phyloP scores from a whole-genome alignment of 1,284 basidiomycete species.

The Ustilago trichophora region DNA sequence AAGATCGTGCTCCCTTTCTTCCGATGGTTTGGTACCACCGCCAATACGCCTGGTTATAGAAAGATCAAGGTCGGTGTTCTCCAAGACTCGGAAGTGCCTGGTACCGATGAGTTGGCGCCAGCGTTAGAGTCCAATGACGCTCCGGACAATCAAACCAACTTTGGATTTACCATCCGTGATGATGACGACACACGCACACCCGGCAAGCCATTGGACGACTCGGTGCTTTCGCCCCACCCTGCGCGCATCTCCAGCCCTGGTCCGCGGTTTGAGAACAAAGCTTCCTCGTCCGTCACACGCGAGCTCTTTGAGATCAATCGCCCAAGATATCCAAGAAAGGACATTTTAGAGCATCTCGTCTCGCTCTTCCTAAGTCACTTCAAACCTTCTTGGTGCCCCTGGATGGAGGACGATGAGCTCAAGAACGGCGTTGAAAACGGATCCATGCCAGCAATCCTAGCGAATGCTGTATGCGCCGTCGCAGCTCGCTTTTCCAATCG shows the following conservation, averaged over 20 bases:
- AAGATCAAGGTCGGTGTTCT: conserved; percentile 60
- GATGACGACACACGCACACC: conserved; percentile 32
- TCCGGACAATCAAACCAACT: conserved; percentile 3
- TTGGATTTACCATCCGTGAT: conserved; percentile 38
- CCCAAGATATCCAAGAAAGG: conserved; percentile 49
- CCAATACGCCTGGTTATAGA: conserved; percentile 59
- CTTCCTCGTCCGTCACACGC: conserved; percentile 46
- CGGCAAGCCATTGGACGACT: conserved; percentile 21
- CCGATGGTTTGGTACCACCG: conserved; percentile 60
- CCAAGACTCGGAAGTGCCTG: conserved; percentile 45
- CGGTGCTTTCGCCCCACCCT: conserved; percentile 30
- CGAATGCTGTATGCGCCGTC: conserved; percentile 55
- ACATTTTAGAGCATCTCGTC: conserved; percentile 50
- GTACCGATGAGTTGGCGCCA: conserved; percentile 33
- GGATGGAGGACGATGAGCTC: conserved; percentile 53
- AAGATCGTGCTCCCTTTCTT: conserved; percentile 61
- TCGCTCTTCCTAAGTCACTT: conserved; percentile 50
- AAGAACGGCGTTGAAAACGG: conserved; percentile 38
- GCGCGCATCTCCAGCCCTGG: conserved; percentile 16
- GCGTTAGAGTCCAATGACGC: conserved; percentile 18
- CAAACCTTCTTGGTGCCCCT: conserved; percentile 54
- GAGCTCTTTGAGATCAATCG: conserved; percentile 57
- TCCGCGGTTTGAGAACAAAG: conserved; percentile 30
- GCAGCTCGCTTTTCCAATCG: conserved; percentile 53
- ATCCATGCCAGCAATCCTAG: conserved; percentile 54